Conservation (phyloP, 139 green algal species). For the Chlorella sp. region DNA sequence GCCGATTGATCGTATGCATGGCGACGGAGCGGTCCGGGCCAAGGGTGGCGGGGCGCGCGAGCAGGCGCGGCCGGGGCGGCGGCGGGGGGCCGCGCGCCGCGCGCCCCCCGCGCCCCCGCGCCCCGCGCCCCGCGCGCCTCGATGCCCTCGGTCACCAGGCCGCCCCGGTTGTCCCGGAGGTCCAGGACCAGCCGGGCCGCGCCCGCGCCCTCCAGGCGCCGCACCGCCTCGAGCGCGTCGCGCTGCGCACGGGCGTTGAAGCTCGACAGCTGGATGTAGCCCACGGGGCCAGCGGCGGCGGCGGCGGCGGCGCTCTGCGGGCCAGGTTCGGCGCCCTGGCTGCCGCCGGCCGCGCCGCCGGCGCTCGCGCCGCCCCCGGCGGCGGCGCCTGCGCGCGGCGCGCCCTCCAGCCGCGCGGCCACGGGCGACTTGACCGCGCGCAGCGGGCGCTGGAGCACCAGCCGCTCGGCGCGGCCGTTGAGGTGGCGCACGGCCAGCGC, state of each 20-base stretch:
- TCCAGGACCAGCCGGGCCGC: constrained; percentile 83
- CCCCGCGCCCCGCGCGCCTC: no score
- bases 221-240: constrained; percentile 70
- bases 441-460: constrained; percentile 20
- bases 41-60: no score
- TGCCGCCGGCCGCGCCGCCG: no score
- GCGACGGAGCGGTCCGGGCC: no score
- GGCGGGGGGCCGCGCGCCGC: no score
- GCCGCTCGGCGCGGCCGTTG: constrained; percentile 3
- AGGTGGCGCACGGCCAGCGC: constrained; percentile 11
- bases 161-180: constrained; percentile 92
- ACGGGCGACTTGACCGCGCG: constrained; percentile 17
- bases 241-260: constrained; percentile 82
- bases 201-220: constrained; percentile 54
- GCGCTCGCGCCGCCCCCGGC: no score
- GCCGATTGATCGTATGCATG: neutral
- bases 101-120: no score
- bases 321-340: no score
- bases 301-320: no score
- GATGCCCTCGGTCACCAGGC: constrained; percentile 87
- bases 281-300: constrained; percentile 35
- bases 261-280: constrained; percentile 62
- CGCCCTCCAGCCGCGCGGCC: constrained; percentile 2
- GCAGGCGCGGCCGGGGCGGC: no score
- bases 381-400: no score